Conservation (phyloP, 805 yeast genomes). For the Myxozyma neotropica region DNA sequence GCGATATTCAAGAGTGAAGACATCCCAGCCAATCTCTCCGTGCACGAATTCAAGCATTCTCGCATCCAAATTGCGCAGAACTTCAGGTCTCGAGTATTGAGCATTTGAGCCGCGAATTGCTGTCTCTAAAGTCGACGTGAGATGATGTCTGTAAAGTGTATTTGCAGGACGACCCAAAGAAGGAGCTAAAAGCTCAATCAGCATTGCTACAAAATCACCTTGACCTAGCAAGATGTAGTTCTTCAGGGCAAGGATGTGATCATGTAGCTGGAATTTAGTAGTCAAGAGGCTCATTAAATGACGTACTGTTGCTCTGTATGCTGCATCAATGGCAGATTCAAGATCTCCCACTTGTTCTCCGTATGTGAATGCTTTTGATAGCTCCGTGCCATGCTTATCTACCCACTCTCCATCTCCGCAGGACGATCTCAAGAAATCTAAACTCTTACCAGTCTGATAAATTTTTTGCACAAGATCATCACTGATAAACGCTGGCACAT, state of each 20-base stretch:
- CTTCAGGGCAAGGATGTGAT: constrained; percentile 64
- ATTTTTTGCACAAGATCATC: constrained; percentile 37
- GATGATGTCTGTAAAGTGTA: constrained; percentile 63
- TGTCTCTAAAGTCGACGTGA: constrained; percentile 65
- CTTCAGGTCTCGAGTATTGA: constrained; percentile 43
- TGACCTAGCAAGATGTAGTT: constrained; percentile 68
- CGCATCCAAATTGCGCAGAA: constrained; percentile 71
- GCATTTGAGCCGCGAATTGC: constrained; percentile 53
- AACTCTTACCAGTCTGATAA: constrained; percentile 65
- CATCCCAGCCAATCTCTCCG: constrained; percentile 86
- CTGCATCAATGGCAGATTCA: constrained; percentile 43
- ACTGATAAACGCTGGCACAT: constrained; percentile 47
- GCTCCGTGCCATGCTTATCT: constrained; percentile 18
- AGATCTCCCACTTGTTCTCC: constrained; percentile 35
- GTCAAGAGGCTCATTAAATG: constrained; percentile 55
- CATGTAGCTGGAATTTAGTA: constrained; percentile 51
- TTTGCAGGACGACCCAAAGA: constrained; percentile 63
- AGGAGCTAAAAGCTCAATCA: constrained; percentile 58
- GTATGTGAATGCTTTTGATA: constrained; percentile 18
- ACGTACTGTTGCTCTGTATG: constrained; percentile 54
- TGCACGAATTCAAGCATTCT: constrained; percentile 73
- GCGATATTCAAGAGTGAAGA: constrained; percentile 79
- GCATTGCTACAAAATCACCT: constrained; percentile 78
- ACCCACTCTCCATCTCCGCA: constrained; percentile 74
- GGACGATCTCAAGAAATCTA: constrained; percentile 60